Evolutionary conservation across 192 early-diverging fungal species (phyloP).

Genomic region (Rhizoclosmatium globosum): DNA sequence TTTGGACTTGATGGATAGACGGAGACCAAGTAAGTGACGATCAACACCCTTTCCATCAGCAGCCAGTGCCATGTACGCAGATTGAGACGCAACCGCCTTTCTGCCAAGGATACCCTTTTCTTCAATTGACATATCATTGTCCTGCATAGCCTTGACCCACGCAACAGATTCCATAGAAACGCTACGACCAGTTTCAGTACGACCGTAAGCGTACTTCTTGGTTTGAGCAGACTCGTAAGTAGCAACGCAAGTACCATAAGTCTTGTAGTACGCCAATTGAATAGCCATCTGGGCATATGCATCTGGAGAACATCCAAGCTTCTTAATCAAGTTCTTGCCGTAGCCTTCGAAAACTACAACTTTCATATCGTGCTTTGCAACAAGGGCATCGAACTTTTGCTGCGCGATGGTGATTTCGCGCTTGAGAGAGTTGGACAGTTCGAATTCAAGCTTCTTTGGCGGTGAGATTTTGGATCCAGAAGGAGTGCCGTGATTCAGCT

Average conservation of each 20-base stretch:
- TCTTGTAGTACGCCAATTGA: constrained; percentile 95
- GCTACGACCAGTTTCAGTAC: constrained; percentile 93
- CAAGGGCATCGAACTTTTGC: constrained; percentile 80
- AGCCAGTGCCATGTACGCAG: constrained; percentile 81
- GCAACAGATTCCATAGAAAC: constrained; percentile 78
- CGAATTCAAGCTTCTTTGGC: constrained; percentile 80
- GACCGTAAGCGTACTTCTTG: constrained; percentile 89
- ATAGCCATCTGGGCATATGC: constrained; percentile 84
- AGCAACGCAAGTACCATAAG: constrained; percentile 77
- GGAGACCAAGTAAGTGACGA: constrained; percentile 85
- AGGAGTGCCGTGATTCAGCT: constrained; percentile 76
- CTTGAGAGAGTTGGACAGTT: constrained; percentile 64
- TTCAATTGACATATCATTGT: constrained; percentile 50
- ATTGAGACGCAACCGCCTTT: constrained; percentile 80
- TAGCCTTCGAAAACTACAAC: constrained; percentile 87
- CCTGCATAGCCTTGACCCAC: constrained; percentile 90
- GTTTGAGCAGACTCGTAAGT: constrained; percentile 97
- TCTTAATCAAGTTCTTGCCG: constrained; percentile 96
- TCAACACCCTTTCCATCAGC: constrained; percentile 89
- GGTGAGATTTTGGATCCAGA: constrained; percentile 62
- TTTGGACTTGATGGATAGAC: constrained; percentile 72
- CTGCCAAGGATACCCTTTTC: constrained; percentile 76
- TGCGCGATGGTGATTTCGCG: constrained; percentile 72
- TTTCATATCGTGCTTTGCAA: constrained; percentile 81
- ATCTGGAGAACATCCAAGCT: constrained; percentile 61